phyloP scores from a whole-genome alignment of 1,284 basidiomycete species.

The Coniferiporia sulphurascens region DNA sequence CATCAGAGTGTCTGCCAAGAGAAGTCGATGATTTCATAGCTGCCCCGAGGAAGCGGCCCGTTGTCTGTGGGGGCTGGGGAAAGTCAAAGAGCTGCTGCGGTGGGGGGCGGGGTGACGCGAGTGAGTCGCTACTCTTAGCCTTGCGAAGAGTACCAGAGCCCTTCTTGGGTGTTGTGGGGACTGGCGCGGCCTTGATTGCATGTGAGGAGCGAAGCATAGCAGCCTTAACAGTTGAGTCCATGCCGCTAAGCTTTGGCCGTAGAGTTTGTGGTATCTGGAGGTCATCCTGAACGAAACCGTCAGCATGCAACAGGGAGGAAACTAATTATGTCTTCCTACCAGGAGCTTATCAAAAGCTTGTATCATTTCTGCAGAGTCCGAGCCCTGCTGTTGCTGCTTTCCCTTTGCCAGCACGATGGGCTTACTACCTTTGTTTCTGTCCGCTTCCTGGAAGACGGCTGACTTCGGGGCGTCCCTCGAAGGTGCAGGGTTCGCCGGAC shows the following conservation, averaged over 20 bases:
- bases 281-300: slow-evolving; percentile 53
- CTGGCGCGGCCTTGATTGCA: slow-evolving; percentile 46
- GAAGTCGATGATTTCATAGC: slow-evolving; percentile 17
- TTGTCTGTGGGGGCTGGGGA: slow-evolving; percentile 35
- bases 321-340: slow-evolving; percentile 35
- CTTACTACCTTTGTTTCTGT: slow-evolving; percentile 6
- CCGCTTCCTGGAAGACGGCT: slow-evolving; percentile 7
- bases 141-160: slow-evolving; percentile 45
- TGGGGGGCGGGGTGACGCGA: slow-evolving; percentile 48
- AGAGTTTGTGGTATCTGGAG: slow-evolving; percentile 77
- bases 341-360: slow-evolving; percentile 70
- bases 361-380: slow-evolving; percentile 33
- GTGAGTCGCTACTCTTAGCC: slow-evolving; percentile 64
- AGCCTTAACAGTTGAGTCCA: slow-evolving; percentile 80
- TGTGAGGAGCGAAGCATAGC: slow-evolving; percentile 87
- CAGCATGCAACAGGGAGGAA: not conserved
- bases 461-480: not conserved
- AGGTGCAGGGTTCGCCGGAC: not conserved
- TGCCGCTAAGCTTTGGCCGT: slow-evolving; percentile 68
- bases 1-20: slow-evolving; percentile 12
- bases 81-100: slow-evolving; percentile 33
- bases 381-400: not conserved
- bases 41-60: slow-evolving; percentile 25
- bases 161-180: slow-evolving; percentile 30
- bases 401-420: not conserved